Percentiles rank a stretch among this genome's conserved stretches.
phyloP scores from a whole-genome alignment of 2,329 filamentous ascomycete species.

The Colletotrichum abscissum region DNA sequence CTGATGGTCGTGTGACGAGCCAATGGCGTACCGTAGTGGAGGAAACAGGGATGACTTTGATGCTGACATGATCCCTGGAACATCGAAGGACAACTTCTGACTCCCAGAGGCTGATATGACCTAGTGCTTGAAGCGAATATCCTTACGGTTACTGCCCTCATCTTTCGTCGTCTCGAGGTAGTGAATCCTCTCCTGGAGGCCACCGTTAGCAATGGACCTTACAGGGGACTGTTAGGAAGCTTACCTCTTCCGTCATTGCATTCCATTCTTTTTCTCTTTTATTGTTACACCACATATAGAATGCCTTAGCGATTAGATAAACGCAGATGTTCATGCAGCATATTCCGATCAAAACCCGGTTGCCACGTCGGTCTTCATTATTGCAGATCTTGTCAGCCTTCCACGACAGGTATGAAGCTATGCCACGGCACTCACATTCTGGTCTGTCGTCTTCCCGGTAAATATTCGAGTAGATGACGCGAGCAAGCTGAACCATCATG shows the following conservation, averaged over 20 bases:
- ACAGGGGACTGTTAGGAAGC: too few relatives aligned
- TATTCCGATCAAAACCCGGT: conserved; percentile 38
- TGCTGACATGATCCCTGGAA: neutral
- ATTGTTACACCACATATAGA: conserved; percentile 63
- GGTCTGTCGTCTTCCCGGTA: conserved; percentile 59
- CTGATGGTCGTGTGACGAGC: conserved; percentile 13
- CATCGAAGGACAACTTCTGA: neutral
- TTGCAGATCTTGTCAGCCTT: neutral
- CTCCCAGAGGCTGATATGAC: neutral
- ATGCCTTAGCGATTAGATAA: conserved; percentile 62
- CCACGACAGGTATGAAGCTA: rapidly evolving
- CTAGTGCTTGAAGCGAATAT: conserved; percentile 33
- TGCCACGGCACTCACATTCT: conserved; percentile 39
- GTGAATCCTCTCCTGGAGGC: conserved; percentile 8
- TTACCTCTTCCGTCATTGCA: conserved; percentile 54
- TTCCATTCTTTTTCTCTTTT: conserved; percentile 59
- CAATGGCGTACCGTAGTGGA: conserved; percentile 18
- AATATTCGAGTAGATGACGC: conserved; percentile 58
- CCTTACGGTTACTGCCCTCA: conserved; percentile 32
- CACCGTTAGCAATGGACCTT: neutral
- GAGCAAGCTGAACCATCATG: conserved; percentile 58
- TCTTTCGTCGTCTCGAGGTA: conserved; percentile 35
- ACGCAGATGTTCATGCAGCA: conserved; percentile 38
- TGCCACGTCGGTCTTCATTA: conserved; percentile 26
- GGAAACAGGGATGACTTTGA: neutral